A percentile compares a stretch with the other conserved stretches of the same genome.
Evolutionary conservation across 306 rosid genomes (phyloP).

Genomic region (Quercus mongolica): DNA sequence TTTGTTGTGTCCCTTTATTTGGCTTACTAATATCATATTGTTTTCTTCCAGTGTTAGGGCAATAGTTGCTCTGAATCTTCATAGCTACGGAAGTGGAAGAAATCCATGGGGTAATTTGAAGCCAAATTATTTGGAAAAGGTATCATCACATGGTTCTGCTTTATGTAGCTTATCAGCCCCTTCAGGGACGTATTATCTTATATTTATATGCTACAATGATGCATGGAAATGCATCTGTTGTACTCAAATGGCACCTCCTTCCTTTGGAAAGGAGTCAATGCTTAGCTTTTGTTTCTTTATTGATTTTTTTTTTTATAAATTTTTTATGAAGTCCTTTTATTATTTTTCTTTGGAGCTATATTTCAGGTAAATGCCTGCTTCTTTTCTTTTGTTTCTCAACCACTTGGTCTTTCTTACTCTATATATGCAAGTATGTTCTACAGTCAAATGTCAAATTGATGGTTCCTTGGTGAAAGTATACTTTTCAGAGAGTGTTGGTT

Average conservation of each 20-base stretch:
- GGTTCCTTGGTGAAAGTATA: too few species aligned
- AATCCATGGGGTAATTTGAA: constrained; percentile 93
- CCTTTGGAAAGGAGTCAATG: neutral
- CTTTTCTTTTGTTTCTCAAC: too few species aligned
- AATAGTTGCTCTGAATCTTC: constrained; percentile 88
- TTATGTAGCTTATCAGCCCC: neutral
- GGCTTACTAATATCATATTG: constrained; percentile 12
- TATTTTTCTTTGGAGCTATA: too few species aligned
- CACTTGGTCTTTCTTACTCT: too few species aligned
- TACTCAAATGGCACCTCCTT: neutral
- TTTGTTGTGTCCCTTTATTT: constrained; percentile 11
- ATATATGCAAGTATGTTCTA: too few species aligned
- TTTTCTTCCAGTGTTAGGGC: constrained; percentile 81
- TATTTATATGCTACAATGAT: neutral
- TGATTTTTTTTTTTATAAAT: neutral
- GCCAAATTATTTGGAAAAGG: constrained; percentile 95
- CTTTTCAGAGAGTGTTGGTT: neutral
- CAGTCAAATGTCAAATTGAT: too few species aligned
- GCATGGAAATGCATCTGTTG: neutral
- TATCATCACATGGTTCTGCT: constrained; percentile 28
- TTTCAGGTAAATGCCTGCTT: too few species aligned
- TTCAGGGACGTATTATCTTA: neutral
- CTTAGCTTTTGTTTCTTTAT: neutral
- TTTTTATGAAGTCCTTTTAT: too few species aligned
- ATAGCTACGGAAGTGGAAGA: constrained; percentile 96